Conservation (phyloP, 139 green algal genomes). For the Chlamydomonas incerta region DNA sequence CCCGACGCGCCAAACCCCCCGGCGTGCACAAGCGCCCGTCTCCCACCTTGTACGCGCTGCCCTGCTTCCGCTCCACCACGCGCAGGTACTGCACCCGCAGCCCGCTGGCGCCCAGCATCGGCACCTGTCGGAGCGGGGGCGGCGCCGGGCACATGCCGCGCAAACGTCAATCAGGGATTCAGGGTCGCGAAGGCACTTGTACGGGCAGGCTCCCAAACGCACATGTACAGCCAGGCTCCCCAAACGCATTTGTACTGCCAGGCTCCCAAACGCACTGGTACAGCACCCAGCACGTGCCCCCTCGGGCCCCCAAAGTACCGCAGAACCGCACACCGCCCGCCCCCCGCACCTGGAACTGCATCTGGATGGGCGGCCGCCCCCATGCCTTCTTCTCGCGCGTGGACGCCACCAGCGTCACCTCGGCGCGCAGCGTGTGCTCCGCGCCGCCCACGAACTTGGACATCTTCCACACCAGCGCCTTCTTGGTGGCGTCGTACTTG, state of each 20-base stretch:
- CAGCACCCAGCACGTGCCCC: no score
- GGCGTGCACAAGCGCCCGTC: background rate
- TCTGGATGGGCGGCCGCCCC: conserved; percentile 84
- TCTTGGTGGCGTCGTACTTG: conserved; percentile 93
- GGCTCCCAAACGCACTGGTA: no score
- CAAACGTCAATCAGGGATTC: no score
- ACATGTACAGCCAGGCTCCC: no score
- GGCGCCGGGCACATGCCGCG: no score
- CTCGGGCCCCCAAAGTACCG: background rate
- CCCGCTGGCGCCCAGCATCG: conserved; percentile 92
- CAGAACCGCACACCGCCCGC: background rate
- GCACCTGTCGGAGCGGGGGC: no score
- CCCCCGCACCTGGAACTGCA: conserved; percentile 84
- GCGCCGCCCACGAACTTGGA: conserved; percentile 77
- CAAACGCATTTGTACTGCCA: no score
- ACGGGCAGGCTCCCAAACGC: no score
- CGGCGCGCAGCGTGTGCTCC: conserved; percentile 88
- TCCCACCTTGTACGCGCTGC: conserved; percentile 71
- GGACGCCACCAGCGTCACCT: conserved; percentile 92
- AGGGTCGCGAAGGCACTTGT: no score
- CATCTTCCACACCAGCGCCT: conserved; percentile 76
- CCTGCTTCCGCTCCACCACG: conserved; percentile 85
- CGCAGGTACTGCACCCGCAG: conserved; percentile 94
- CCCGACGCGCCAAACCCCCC: no score
- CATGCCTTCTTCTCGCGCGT: conserved; percentile 88